Conservation (phyloP, 1,139 yeast species). For the Eremothecium sinecaudum region DNA sequence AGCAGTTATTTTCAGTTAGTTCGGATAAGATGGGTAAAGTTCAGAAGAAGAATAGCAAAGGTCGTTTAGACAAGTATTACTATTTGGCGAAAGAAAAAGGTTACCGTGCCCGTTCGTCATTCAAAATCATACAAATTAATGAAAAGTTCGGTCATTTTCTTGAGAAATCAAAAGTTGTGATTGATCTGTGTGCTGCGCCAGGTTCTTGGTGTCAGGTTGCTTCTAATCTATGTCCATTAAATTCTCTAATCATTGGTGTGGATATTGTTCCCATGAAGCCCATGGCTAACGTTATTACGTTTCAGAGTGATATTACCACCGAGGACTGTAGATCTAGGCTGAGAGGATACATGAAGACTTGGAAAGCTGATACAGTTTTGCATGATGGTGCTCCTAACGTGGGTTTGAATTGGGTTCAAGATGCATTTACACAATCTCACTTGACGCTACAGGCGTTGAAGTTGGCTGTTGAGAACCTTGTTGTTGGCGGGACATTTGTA, state of each 20-base stretch:
- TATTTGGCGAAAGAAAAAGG: conserved; percentile 95
- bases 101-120: conserved; percentile 97
- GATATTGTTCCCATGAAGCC: conserved; percentile 96
- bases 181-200: conserved; percentile 98
- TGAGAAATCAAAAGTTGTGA: conserved; percentile 92
- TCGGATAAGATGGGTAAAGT: conserved; percentile 75
- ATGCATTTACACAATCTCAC: conserved; percentile 96
- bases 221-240: conserved; percentile 80
- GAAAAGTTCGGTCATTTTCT: conserved; percentile 93
- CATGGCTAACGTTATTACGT: conserved; percentile 84
- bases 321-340: conserved; percentile 93
- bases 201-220: conserved; percentile 99
- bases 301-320: conserved; percentile 94
- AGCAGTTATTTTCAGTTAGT: no score
- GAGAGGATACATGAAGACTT: conserved; percentile 93
- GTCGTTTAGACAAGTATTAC: conserved; percentile 97
- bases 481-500: conserved; percentile 91
- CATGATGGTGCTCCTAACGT: conserved; percentile 99
- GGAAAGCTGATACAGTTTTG: conserved; percentile 96
- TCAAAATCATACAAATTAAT: conserved; percentile 88
- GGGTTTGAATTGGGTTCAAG: conserved; percentile 98
- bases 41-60: conserved; percentile 94
- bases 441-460: conserved; percentile 86
- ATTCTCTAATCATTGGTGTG: conserved; percentile 91
- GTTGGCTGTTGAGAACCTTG: conserved; percentile 88